Evolutionary conservation across 1,284 basidiomycete species (phyloP).

Genomic region (Rhodotorula sp.): DNA sequence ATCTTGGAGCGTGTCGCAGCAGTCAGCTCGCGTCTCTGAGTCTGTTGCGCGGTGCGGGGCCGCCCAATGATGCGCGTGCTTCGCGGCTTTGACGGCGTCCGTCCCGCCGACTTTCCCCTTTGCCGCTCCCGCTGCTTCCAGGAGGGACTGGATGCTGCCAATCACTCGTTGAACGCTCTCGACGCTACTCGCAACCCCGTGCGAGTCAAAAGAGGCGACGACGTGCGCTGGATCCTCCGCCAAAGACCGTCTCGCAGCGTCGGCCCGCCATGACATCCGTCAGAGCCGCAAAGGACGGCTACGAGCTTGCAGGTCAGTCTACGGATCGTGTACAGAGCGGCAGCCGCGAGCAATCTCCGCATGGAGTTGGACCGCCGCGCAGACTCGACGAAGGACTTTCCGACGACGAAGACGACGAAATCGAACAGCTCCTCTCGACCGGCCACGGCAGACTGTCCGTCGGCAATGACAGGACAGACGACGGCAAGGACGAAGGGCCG

Average conservation of each 20-base stretch:
- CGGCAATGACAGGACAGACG: neutral
- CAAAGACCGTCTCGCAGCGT: neutral
- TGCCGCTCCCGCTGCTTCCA: neutral
- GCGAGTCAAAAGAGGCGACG: too few relatives aligned
- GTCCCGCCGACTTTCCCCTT: too few relatives aligned
- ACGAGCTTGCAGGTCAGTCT: conserved; percentile 4
- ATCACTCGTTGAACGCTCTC: neutral
- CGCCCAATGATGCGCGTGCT: neutral
- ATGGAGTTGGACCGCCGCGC: neutral
- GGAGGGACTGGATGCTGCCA: neutral
- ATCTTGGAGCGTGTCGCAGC: neutral
- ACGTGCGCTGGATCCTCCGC: neutral
- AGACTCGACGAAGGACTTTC: conserved; percentile 5
- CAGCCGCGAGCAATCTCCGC: neutral
- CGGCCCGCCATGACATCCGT: neutral
- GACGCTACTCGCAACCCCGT: too few relatives aligned
- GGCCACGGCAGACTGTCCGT: neutral
- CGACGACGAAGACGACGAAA: conserved; percentile 25
- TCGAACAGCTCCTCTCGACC: conserved; percentile 14
- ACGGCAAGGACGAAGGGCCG: neutral
- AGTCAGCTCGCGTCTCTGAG: neutral
- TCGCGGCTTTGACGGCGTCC: neutral
- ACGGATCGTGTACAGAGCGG: neutral
- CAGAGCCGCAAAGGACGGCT: conserved; percentile 1
- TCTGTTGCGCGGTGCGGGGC: neutral